Percentiles rank a stretch among this genome's conserved stretches.
Evolutionary conservation across 306 rosid genomes (phyloP).

Genomic region (barrel medic (Medicago truncatula)): MtrunA17r5.0-ANR NC_053044.1:43549001-43549500

Average conservation of each 20-base stretch:
- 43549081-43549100: not conserved
- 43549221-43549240: slow-evolving; percentile 82
- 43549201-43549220: slow-evolving; percentile 64
- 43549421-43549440: slow-evolving; percentile 47
- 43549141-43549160: too few species aligned
- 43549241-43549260: slow-evolving; percentile 81
- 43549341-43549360: not conserved
- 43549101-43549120: too few species aligned
- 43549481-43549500: slow-evolving; percentile 60
- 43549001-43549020: slow-evolving; percentile 93
- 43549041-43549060: slow-evolving; percentile 58
- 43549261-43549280: slow-evolving; percentile 78
- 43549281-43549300: slow-evolving; percentile 99
- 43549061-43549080: not conserved
- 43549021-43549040: slow-evolving; percentile 93
- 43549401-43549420: slow-evolving; percentile 28
- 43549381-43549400: not conserved
- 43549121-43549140: too few species aligned
- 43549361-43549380: not conserved
- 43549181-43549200: too few species aligned
- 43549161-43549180: too few species aligned
- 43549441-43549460: slow-evolving; percentile 50
- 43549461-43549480: slow-evolving; percentile 57
- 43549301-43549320: slow-evolving; percentile 62
- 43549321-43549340: slow-evolving; percentile 19